Conservation (phyloP, 192 early-diverging fungal genomes). For the Funneliformis geosporum region DNA sequence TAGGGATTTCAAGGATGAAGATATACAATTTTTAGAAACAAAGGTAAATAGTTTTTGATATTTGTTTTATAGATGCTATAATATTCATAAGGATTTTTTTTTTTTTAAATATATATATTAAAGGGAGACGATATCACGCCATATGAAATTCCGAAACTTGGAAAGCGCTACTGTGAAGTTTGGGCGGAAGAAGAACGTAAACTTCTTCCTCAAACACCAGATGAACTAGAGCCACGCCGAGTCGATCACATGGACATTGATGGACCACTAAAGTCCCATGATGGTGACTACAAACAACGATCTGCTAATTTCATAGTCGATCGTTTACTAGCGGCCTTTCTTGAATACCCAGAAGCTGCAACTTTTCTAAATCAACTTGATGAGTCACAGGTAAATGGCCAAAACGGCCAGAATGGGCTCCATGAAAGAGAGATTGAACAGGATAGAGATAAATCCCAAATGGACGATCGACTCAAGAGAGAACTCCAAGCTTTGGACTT, state of each 20-base stretch:
- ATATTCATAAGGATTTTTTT: background rate
- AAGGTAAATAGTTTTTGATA: constrained; percentile 39
- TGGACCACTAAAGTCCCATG: background rate
- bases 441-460: constrained; percentile 53
- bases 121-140: constrained; percentile 63
- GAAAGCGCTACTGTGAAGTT: constrained; percentile 68
- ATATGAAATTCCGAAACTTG: constrained; percentile 80
- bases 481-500: constrained; percentile 86
- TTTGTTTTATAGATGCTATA: constrained; percentile 23
- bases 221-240: background rate
- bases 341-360: background rate
- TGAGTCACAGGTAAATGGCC: background rate
- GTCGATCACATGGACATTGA: background rate
- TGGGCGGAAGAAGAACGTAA: constrained; percentile 72
- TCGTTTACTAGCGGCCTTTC: background rate
- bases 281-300: background rate
- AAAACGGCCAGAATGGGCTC: background rate
- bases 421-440: background rate
- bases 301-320: background rate
- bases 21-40: constrained; percentile 68
- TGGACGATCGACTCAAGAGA: constrained; percentile 81
- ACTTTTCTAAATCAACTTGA: background rate
- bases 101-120: no score
- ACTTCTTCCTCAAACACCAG: constrained; percentile 44
- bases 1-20: constrained; percentile 75